Evolutionary conservation across 1,284 basidiomycete species (phyloP), one percentile per base, ranked within the genome.

Genomic region (Dichomitus squalens): DNA sequence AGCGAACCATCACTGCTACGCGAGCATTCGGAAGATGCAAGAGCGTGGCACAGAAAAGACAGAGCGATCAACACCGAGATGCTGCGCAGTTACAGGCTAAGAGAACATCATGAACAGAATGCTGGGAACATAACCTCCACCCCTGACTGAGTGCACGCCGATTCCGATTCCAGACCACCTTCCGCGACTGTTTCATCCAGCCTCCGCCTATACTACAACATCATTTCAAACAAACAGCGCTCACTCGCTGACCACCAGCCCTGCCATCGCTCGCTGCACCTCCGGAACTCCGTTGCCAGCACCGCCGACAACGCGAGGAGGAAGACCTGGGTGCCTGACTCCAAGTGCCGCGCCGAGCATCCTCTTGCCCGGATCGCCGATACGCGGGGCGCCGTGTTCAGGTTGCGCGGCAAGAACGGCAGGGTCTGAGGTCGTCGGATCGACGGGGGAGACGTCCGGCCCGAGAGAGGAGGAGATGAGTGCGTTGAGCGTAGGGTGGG

Each of bases 331-430:
- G 73, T 92, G 90, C 72, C 90, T 81, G 53, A 93, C 80, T 49
- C 90, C 91, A 59, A 93, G 77, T 31, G 90, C 90, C 56, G 87
- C 87, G 49, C 90, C 91, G 34, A 93, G 78, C 90, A 93, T 93
- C 66, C 90, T 80, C 76, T 90, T 90, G 47, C 88, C 90, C 34
- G 90, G 88, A 71, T 93, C 88, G 33, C 90, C 91, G 65, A 93
- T 92, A 66, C 87, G 82, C 21, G 90, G 73, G 16, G 66, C 66
- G 49, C 67, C 68, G 56, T 72, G 68, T 38, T 72, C 67, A 11
- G 70, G 71, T 52, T 68, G 70, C 63, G 83, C 82, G 38, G 82
- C 79, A 57, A 87, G 70, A 61, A 89, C 87, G 3, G 89, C 87
- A 35, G 87, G 86, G 69, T 90, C 87, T 21, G 81, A 49, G 6